A percentile compares a stretch with the other conserved stretches of the same genome.
Conservation (phyloP, 106 monocot genomes). For the Chionographis japonica region DNA sequence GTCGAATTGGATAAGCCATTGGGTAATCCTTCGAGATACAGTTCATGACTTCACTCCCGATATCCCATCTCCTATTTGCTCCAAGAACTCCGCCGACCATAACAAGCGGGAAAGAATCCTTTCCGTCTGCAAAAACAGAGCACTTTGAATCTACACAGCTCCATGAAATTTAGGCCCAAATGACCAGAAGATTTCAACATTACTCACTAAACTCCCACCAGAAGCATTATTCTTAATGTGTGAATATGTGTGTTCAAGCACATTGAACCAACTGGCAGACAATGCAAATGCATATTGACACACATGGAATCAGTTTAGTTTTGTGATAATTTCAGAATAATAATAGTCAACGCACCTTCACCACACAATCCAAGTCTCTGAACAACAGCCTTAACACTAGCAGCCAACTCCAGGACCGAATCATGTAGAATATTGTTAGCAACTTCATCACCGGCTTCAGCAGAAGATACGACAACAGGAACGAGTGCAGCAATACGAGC, state of each 20-base stretch:
- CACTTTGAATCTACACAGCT: not conserved
- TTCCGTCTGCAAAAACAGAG: constrained; percentile 67
- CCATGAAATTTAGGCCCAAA: not conserved
- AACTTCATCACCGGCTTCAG: constrained; percentile 88
- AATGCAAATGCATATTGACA: no score
- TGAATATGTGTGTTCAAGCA: no score
- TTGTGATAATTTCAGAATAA: not conserved
- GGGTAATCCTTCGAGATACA: constrained; percentile 65
- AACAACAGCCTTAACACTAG: constrained; percentile 88
- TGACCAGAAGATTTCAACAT: not conserved
- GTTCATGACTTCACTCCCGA: constrained; percentile 78
- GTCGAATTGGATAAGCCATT: constrained; percentile 65
- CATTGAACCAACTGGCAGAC: no score
- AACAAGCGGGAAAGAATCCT: constrained; percentile 73
- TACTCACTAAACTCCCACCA: no score
- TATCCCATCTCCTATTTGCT: constrained; percentile 87
- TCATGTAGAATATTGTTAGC: constrained; percentile 79
- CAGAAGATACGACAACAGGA: constrained; percentile 77
- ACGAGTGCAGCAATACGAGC: constrained; percentile 94
- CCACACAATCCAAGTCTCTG: constrained; percentile 74
- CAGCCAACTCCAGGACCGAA: constrained; percentile 70
- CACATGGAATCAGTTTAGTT: no score
- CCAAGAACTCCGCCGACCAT: constrained; percentile 98
- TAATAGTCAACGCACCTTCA: constrained; percentile 40
- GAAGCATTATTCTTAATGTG: no score